phyloP scores from a whole-genome alignment of 148 eudicot genomes.

The Silene latifolia region DNA sequence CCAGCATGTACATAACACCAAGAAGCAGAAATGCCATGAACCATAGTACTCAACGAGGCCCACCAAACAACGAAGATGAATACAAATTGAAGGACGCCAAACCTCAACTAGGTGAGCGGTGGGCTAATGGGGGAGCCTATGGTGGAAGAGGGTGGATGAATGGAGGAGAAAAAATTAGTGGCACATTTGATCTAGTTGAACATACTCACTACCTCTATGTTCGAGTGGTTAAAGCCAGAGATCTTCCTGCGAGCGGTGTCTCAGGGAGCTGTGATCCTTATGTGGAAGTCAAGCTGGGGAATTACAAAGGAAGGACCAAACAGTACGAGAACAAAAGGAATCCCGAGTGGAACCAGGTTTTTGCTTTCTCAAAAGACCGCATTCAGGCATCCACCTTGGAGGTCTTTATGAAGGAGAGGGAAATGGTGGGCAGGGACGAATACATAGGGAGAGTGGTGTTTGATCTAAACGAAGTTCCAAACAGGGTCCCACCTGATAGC shows the following conservation, averaged over 20 bases:
- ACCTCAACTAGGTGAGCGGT: slow-evolving; percentile 44
- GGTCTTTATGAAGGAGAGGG: slow-evolving; percentile 55
- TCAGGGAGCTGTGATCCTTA: slow-evolving; percentile 67
- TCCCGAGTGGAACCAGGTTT: slow-evolving; percentile 72
- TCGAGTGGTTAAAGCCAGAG: slow-evolving; percentile 58
- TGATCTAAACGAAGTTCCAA: slow-evolving; percentile 67
- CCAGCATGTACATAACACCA: slow-evolving; percentile 20
- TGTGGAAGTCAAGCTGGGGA: slow-evolving; percentile 70
- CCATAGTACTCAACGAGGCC: slow-evolving; percentile 31
- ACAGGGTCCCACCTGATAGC: slow-evolving; percentile 71
- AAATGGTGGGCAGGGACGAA: slow-evolving; percentile 63
- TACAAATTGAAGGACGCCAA: slow-evolving; percentile 43
- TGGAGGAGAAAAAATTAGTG: slow-evolving; percentile 39
- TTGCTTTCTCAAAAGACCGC: slow-evolving; percentile 68
- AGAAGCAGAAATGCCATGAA: slow-evolving; percentile 30
- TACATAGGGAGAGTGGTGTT: slow-evolving; percentile 56
- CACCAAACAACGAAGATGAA: slow-evolving; percentile 37
- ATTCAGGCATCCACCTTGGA: slow-evolving; percentile 58
- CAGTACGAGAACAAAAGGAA: slow-evolving; percentile 55
- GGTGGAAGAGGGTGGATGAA: slow-evolving; percentile 53
- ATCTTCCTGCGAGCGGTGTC: slow-evolving; percentile 39
- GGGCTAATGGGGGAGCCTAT: slow-evolving; percentile 39
- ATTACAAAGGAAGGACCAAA: slow-evolving; percentile 63
- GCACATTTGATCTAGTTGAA: slow-evolving; percentile 67
- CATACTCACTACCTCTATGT: slow-evolving; percentile 61